Evolutionary conservation across 495 filamentous ascomycete genomes (phyloP).

Genomic region (Diplogelasinospora grovesii): DNA sequence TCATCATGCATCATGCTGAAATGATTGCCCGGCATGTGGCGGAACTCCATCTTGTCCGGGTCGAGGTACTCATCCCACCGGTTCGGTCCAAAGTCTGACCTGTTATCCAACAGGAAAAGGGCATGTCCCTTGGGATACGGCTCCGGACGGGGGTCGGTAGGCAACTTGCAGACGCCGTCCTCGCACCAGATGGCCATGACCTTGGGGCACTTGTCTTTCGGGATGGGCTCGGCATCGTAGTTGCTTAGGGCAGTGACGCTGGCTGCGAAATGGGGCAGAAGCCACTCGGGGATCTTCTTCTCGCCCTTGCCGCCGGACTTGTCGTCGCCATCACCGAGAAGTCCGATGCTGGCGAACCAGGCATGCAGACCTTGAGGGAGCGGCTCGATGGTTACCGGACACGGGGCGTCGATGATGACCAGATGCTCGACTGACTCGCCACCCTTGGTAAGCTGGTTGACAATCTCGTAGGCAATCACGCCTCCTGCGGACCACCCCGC

Average conservation of each 20-base stretch:
- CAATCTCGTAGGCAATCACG: constrained; percentile 80
- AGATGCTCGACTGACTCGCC: constrained; percentile 68
- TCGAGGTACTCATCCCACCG: constrained; percentile 74
- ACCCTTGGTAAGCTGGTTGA: constrained; percentile 59
- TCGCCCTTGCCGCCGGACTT: constrained; percentile 52
- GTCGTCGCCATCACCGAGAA: constrained; percentile 59
- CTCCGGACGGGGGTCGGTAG: constrained; percentile 61
- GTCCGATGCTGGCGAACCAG: constrained; percentile 73
- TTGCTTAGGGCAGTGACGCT: constrained; percentile 68
- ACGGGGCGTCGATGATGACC: constrained; percentile 77
- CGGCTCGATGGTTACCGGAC: constrained; percentile 68
- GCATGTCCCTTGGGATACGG: constrained; percentile 67
- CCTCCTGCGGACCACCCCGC: constrained; percentile 84
- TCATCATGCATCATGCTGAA: constrained; percentile 65
- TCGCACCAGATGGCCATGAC: constrained; percentile 71
- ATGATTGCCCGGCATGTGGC: constrained; percentile 61
- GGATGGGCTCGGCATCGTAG: constrained; percentile 56
- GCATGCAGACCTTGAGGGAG: constrained; percentile 68
- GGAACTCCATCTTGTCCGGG: constrained; percentile 52
- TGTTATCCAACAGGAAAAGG: constrained; percentile 71
- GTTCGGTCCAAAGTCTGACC: constrained; percentile 70
- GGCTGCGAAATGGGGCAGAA: constrained; percentile 76
- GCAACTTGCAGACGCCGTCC: constrained; percentile 70
- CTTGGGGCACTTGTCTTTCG: constrained; percentile 50
- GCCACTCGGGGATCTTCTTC: constrained; percentile 64